Percentiles rank a stretch among this genome's conserved stretches.
Conservation (phyloP, 1,284 basidiomycete genomes). For the Rhodotorula sp. region DNA sequence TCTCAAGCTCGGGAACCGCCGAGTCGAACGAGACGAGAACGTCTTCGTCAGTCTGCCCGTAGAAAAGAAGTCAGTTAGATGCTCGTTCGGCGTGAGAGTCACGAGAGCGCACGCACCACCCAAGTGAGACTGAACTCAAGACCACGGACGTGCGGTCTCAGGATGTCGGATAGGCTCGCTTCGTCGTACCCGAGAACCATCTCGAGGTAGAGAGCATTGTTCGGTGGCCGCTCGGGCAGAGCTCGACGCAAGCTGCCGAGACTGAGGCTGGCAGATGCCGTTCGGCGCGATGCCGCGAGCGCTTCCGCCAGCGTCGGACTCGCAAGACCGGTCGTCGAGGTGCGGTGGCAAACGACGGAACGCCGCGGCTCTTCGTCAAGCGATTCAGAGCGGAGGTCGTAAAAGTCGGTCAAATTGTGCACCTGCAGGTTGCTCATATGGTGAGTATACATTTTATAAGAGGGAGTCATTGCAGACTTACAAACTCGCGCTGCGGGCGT, state of each 20-base stretch:
- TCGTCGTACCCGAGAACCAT: constrained; percentile 44
- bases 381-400: constrained; percentile 39
- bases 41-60: constrained; percentile 34
- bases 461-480: constrained; percentile 2
- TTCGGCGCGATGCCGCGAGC: constrained; percentile 29
- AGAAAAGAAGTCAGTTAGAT: background rate
- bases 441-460: background rate
- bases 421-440: constrained; percentile 1
- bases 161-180: constrained; percentile 33
- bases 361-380: constrained; percentile 44
- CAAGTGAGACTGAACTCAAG: constrained; percentile 26
- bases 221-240: constrained; percentile 20
- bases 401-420: constrained; percentile 43
- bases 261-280: constrained; percentile 19
- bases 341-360: constrained; percentile 40
- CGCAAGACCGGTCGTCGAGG: constrained; percentile 35
- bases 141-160: constrained; percentile 32
- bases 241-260: constrained; percentile 27
- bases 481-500: constrained; percentile 42
- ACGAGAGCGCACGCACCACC: constrained; percentile 16
- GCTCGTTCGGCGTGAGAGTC: background rate
- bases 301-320: constrained; percentile 42
- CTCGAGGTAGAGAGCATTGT: constrained; percentile 41
- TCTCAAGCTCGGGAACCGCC: constrained; percentile 18
- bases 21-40: constrained; percentile 29